Evolutionary conservation across 2,329 filamentous ascomycete species (phyloP).

Genomic region (Scleromitrula shiraiana): DNA sequence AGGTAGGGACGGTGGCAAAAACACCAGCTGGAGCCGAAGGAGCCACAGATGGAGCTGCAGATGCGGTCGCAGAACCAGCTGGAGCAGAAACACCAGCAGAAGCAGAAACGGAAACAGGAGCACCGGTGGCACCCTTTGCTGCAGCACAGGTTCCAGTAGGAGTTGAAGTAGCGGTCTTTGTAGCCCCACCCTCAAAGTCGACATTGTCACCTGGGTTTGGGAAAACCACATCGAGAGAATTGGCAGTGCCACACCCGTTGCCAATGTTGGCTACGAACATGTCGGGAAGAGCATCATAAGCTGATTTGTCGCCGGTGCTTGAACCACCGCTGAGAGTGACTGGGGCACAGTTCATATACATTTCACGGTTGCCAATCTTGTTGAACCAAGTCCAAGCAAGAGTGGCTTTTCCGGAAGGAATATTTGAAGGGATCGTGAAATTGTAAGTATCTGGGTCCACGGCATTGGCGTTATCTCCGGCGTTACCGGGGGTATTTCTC

Average conservation of each 20-base stretch:
- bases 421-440: conserved; percentile 62
- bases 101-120: conserved; percentile 7
- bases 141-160: conserved; percentile 15
- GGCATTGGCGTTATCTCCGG: conserved; percentile 39
- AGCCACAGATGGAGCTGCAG: conserved; percentile 11
- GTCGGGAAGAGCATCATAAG: conserved; percentile 56
- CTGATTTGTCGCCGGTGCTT: conserved; percentile 36
- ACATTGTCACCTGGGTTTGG: conserved; percentile 56
- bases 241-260: conserved; percentile 46
- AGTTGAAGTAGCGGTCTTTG: conserved; percentile 19
- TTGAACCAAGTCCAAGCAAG: conserved; percentile 96
- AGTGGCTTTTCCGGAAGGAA: conserved; percentile 69
- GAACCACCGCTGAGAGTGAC: conserved; percentile 51
- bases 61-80: conserved; percentile 1
- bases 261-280: conserved; percentile 69
- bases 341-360: conserved; percentile 95
- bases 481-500: conserved; percentile 47
- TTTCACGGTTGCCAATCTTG: conserved; percentile 83
- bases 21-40: conserved; percentile 24
- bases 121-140: conserved; percentile 27
- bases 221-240: conserved; percentile 53
- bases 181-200: conserved; percentile 37
- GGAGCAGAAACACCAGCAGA: conserved; percentile 1
- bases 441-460: conserved; percentile 50
- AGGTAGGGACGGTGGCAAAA: conserved; percentile 27